Evolutionary conservation across 176 grass and related monocot species (phyloP), one percentile per base, ranked within the genome.

Genomic region (Oropetium thomaeum): DNA sequence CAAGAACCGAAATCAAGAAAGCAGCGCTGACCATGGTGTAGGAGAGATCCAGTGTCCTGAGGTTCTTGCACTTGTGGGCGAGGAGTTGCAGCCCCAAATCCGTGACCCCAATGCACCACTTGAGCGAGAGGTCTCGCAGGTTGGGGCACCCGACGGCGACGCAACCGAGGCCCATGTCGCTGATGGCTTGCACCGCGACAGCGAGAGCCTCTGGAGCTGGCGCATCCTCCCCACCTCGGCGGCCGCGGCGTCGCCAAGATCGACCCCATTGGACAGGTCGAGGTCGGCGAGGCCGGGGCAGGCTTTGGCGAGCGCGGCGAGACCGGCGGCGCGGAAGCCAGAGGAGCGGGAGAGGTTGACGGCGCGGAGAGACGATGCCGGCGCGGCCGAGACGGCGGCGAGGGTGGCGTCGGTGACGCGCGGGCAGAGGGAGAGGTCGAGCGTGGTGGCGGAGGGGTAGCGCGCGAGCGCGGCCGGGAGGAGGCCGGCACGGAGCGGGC

Each of bases 131-230:
- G 7, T 86, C 74, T 20, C 82, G 78, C 20, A 98, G 74, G 60
- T 98, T 75, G 0, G 76, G 42, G 40, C 91, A 98, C 0, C 91
- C 89, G 11, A 94, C 84, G 40, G 91, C 96, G 83, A 98, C 74
- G 84, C 91, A 94, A 0, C 86, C 84, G 62, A 98, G 88, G 2
- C 96, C 96, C 72, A 98, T 86, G 73, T 98, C 96, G 0, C 81
- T 94, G 17, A 98, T 5, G 10, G 47, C 78, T 82, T 92, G 76
- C 96, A 98, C 38, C 91, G 81, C 37, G 84, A 74, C 13, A 98
- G 65, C 3, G 84, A 87, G 0, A 98, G 58, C 42, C 75, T 59
- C 19, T 51, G 71, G 1, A 98, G 78, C 0, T 42, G 69, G 0
- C 64, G 49, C 52, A 82, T 86, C 44, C 76, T 39, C 1, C 75